phyloP scores from a whole-genome alignment of 345 rosid species.

The Euphorbia peplus region DNA sequence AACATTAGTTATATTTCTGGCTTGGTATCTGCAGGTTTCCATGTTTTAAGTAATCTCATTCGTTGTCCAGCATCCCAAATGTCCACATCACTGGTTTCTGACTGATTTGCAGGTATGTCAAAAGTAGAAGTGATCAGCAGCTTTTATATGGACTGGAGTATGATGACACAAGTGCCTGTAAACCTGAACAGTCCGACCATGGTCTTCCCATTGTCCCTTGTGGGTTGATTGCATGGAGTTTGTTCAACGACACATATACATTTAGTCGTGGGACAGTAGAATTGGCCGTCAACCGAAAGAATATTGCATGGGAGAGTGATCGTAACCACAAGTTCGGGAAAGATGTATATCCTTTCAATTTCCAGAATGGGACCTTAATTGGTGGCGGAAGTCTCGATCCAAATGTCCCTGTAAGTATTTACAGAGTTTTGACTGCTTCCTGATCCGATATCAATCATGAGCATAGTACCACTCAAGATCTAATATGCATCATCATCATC shows the following conservation, averaged over 20 bases:
- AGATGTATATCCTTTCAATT: slow-evolving; percentile 66
- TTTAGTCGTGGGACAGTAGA: slow-evolving; percentile 44
- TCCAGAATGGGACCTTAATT: slow-evolving; percentile 68
- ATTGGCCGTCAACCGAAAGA: slow-evolving; percentile 49
- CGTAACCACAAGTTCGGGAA: slow-evolving; percentile 80
- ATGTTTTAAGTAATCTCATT: not conserved
- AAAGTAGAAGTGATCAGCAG: slow-evolving; percentile 78
- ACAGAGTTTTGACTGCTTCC: not conserved
- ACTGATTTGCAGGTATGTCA: slow-evolving; percentile 56
- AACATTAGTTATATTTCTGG: not conserved
- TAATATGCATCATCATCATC: not conserved
- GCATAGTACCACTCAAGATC: not conserved
- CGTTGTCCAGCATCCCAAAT: slow-evolving; percentile 3
- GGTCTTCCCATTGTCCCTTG: slow-evolving; percentile 71
- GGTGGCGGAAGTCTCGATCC: slow-evolving; percentile 76
- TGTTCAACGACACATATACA: slow-evolving; percentile 71
- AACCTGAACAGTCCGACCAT: slow-evolving; percentile 56
- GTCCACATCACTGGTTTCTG: slow-evolving; percentile 7
- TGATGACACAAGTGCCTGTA: slow-evolving; percentile 56
- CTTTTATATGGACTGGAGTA: slow-evolving; percentile 52
- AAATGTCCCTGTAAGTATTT: slow-evolving; percentile 50
- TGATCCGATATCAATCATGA: not conserved
- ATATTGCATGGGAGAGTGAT: slow-evolving; percentile 80
- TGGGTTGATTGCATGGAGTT: slow-evolving; percentile 84
- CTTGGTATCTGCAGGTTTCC: not conserved